Evolutionary conservation across 805 yeast genomes (phyloP), one percentile per base, ranked within the genome.

Genomic region (Suhomyces sp.): DNA sequence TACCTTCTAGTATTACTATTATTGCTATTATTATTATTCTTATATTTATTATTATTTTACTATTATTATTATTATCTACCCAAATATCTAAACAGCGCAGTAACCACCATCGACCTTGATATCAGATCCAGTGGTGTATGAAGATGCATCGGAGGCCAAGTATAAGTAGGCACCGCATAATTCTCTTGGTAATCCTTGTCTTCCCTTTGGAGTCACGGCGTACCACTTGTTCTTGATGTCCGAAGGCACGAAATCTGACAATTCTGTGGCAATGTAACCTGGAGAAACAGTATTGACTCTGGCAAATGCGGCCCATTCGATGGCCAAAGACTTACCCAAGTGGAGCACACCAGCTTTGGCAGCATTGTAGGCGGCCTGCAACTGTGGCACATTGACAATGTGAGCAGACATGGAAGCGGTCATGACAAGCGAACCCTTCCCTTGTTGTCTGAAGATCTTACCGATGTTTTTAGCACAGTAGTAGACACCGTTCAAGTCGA

Each of bases 331-430:
- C 57, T 71, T 81, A 22, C 83, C 77, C 49, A 87, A 70, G 54
- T 88, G 95, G 45, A 81, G 56, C 18, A 85, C 80, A 9, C 80
- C 95, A 25, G 95, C 95, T 69, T 87, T 88, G 48, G 88, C 84
- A 11, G 88, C 86, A 53, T 87, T 87, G 68, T 87, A 87, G 25
- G 83, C 79, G 10, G 95, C 83, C 65, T 88, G 96, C 55, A 78
- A 69, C 60, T 88, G 93, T 16, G 96, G 96, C 43, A 79, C 77
- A 60, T 88, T 88, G 50, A 79, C 93, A 50, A 88, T 81, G 63
- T 81, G 88, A 11, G 86, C 96, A 18, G 93, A 83, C 85, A 88
- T 88, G 25, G 95, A 85, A 4, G 95, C 88, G 4, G 96, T 88
- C 60, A 84, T 72, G 48, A 88, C 78, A 48, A 88, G 69, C 1